These are phyloP conservation scores for Cercospora berteroae DNA, from an alignment of 2,329 filamentous ascomycete species.

Conservation along the genomic window DNA sequence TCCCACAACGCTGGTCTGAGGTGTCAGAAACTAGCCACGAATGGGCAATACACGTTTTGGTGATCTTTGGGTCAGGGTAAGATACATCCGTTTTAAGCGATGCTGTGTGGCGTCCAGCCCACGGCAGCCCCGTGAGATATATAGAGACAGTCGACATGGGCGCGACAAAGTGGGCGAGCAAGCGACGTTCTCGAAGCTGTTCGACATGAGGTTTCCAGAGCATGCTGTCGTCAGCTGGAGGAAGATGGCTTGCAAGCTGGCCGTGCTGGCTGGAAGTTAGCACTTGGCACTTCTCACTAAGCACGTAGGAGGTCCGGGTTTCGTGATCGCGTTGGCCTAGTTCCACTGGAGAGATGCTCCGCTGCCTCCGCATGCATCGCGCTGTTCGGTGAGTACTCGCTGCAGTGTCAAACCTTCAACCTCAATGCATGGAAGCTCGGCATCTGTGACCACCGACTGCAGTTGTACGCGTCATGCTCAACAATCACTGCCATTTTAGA, in stretches of 20 bases:
- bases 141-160: background rate
- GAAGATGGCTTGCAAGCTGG: background rate
- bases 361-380: background rate
- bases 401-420: background rate
- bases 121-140: slow-evolving; percentile 2
- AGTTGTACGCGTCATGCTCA: background rate
- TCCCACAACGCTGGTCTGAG: background rate
- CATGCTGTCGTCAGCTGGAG: background rate
- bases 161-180: background rate
- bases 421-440: background rate
- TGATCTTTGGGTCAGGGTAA: background rate
- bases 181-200: background rate
- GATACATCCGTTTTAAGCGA: background rate
- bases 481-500: background rate
- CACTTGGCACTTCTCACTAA: background rate
- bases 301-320: background rate
- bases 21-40: background rate
- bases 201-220: background rate
- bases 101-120: background rate
- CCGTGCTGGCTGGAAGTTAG: background rate
- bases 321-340: background rate
- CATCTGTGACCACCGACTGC: background rate
- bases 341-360: background rate
- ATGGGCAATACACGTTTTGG: background rate
- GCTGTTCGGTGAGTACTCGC: background rate